Evolutionary conservation across 2,329 filamentous ascomycete genomes (phyloP), one percentile per base, ranked within the genome.

Genomic region (Trichoderma asperellum): DNA sequence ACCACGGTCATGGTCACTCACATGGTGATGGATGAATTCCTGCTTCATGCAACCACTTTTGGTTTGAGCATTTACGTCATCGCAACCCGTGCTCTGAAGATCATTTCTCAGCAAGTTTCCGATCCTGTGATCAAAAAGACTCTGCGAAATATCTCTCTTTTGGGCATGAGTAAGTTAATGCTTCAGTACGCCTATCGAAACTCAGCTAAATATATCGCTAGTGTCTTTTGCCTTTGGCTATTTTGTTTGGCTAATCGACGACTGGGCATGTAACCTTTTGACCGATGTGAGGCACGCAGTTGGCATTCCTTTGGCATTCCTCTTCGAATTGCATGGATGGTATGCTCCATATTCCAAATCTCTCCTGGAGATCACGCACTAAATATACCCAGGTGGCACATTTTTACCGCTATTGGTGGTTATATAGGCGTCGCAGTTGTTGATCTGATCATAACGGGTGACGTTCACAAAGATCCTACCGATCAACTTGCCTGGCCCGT

Each of bases 291-390:
- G 77, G 67, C 72, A 77, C 16, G 27, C 71, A 0, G 71, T 81
- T 47, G 81, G 81, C 0, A 37, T 80, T 5, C 81, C 81, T 0
- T 62, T 78, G 11, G 81, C 79, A 0, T 82, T 82, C 24, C 55
- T 81, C 0, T 71, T 81, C 2, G 81, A 83, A 69, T 66, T 83
- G 5, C 81, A 83, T 63, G 81, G 81, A 71, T 83, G 81, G 81
- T 82, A 76, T 32, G 77, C 65, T 12, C 43, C 16, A 27, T 35
- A 0, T 37, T 18, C 8, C n/a, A 49, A 16, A 14, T 11, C 2
- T 8, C 21, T 37, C 1, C 3, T 37, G 5, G 7, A 10, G 16
- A 2, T 7, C 2, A 2, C n/a, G 24, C 18, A 24, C 14, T 34
- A 35, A 11, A 37, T 7, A 49, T 6, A 16, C 24, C 59, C 14